Conservation (phyloP, 2,329 filamentous ascomycete genomes). For the Aspergillus latus region DNA sequence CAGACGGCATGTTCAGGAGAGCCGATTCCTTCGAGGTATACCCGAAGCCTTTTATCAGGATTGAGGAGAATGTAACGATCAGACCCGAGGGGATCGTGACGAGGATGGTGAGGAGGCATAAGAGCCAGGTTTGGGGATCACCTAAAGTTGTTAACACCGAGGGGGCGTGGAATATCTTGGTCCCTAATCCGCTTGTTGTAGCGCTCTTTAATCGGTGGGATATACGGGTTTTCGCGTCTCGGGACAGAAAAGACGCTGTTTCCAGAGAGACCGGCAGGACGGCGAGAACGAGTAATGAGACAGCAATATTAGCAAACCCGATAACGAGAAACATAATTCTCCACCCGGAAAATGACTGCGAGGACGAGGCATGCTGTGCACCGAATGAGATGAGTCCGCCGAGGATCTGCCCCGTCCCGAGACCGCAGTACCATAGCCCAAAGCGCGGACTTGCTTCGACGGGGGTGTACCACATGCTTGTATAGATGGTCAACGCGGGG, state of each 20-base stretch:
- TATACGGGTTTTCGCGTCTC: constrained; percentile 20
- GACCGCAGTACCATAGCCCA: constrained; percentile 32
- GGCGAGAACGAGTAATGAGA: constrained; percentile 22
- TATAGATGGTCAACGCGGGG: constrained; percentile 29
- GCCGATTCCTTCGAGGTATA: constrained; percentile 46
- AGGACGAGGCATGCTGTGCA: constrained; percentile 25
- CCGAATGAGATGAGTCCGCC: constrained; percentile 32
- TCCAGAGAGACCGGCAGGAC: constrained; percentile 23
- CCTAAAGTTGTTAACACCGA: constrained; percentile 23
- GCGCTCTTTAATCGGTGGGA: constrained; percentile 21
- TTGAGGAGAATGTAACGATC: constrained; percentile 47
- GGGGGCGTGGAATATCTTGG: constrained; percentile 24
- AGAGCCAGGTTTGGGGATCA: constrained; percentile 25
- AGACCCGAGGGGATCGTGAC: constrained; percentile 46
- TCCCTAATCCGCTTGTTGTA: constrained; percentile 20
- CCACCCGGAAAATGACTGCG: constrained; percentile 25
- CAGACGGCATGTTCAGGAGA: constrained; percentile 48
- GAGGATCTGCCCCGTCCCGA: constrained; percentile 31
- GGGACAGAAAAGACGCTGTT: constrained; percentile 26
- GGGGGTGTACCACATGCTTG: constrained; percentile 31
- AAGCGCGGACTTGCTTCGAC: constrained; percentile 29
- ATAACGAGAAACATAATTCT: constrained; percentile 32
- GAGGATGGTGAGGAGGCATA: constrained; percentile 33
- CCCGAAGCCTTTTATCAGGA: constrained; percentile 44
- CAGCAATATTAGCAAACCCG: constrained; percentile 26